Evolutionary conservation across 148 eudicot genomes (phyloP), one percentile per base, ranked within the genome.

Genomic region (Silene uniflora): DNA sequence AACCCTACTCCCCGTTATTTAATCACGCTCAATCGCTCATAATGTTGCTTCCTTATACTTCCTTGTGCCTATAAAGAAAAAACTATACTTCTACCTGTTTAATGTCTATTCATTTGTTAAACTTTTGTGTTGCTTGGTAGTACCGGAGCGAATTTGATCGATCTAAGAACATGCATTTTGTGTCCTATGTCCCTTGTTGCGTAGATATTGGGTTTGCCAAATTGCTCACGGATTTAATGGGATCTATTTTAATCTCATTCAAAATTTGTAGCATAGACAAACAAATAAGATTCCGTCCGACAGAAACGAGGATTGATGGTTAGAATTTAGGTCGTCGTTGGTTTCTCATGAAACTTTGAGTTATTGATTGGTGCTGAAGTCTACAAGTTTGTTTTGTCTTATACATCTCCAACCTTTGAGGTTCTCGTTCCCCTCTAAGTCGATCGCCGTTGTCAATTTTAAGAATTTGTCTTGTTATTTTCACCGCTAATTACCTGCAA

Each of bases 51-150:
- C 52, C 49, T 67, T 49, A 3, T 19, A 22, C 54, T 6, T 71
- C 72, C 29, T 39, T 27, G 29, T 27, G 29, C 12, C 74, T 19
- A 65, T 22, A 69, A 29, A 56, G 24, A 35, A 61, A 42, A 58
- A 12, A 0, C 19, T 47, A 60, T 39, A 25, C 23, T 18, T 14
- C 44, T 21, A 23, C 47, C 47, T 16, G 58, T 7, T 68, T 19
- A 4, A 32, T 12, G 10, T 66, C 60, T 75, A 13, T 67, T 65
- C 62, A 54, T 54, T 3, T 0, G 13, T 6, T 67, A 35, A 35
- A 35, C 78, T 35, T 70, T 61, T 46, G 32, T 35, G 65, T 55
- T 11, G 23, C 72, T 71, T 39, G 59, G 23, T 55, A 14, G n/a
- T 62, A 54, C 29, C 29, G 54, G 17, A 39, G 8, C 22, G 61